These are phyloP conservation scores for Cyberlindnera samutprakarnensis DNA, from an alignment of 805 yeast species.

Conservation along the genomic window DNA sequence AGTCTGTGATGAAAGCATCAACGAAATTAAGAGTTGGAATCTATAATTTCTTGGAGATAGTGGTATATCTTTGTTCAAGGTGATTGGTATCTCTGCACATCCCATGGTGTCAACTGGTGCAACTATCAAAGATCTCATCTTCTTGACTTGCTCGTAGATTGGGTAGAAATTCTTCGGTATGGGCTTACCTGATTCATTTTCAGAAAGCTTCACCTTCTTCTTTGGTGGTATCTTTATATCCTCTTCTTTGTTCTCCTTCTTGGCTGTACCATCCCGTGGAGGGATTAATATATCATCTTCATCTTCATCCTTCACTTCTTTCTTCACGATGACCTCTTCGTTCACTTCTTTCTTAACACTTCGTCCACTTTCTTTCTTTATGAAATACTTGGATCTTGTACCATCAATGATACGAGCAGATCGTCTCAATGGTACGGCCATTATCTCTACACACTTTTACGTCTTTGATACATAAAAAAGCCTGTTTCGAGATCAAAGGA, in stretches of 20 bases:
- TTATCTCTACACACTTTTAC: no score
- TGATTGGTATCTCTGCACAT: conserved; percentile 53
- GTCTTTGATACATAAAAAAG: no score
- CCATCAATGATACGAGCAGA: conserved; percentile 1
- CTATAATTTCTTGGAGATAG: conserved; percentile 37
- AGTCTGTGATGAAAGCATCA: conserved; percentile 88
- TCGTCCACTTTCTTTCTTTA: background rate
- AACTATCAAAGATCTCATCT: conserved; percentile 55
- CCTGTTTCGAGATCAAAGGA: no score
- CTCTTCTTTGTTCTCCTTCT: conserved; percentile 1
- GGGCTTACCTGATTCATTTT: background rate
- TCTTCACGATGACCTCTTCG: conserved; percentile 1
- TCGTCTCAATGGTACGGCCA: no score
- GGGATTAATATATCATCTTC: conserved; percentile 2
- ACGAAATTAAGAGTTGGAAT: conserved; percentile 68
- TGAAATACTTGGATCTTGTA: conserved; percentile 1
- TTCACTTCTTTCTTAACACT: background rate
- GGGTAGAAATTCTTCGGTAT: conserved; percentile 43
- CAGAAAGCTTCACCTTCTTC: background rate
- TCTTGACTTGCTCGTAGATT: conserved; percentile 52
- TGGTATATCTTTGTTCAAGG: conserved; percentile 23
- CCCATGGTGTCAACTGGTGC: conserved; percentile 92
- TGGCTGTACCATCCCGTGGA: conserved; percentile 1
- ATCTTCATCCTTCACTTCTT: conserved; percentile 4
- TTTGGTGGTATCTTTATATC: background rate